Base-by-base conservation (phyloP, 2,329 filamentous ascomycete genomes). In the Fusarium cicatricum region DNA sequence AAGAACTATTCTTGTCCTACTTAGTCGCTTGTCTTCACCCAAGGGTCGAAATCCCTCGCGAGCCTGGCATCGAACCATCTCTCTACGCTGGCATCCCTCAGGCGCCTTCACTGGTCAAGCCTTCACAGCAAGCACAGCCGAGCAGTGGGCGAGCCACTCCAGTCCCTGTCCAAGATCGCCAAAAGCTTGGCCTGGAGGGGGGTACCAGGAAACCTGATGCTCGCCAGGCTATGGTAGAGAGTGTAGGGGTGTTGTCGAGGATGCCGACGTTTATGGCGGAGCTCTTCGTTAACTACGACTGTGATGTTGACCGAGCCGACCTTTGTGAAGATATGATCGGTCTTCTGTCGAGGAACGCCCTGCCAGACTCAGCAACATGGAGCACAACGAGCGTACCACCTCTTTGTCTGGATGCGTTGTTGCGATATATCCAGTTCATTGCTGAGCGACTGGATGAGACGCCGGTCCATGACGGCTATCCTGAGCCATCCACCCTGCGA, bases 371-470 rank as follows among this genome's bases (percentile, higher is more conserved):
- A 9, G 95, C 94, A 6, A 97, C 93, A 6, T 99, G 95, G 95
- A 99, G 96, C 73, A 99, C 95, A 11, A 97, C 94, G 5, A 99
- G 96, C 71, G 96, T 99, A 1, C 95, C 95, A 14, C 95, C 95
- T 1, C 79, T 99, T 3, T 99, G 95, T 69, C 81, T 99, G 17
- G 95, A 99, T 76, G 92, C 95, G 10, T 80, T 99, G 11, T 81
- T 99, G 19, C 89, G 92, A 14, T 98, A 93, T 68, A 86, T 99
- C 29, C 93, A 97, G 70, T 97, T 92, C 63, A 89, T 99, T 62
- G 90, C 92, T 1, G 92, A 97, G 71, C 85, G 95, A 50, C 77
- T 98, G 15, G 85, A 96, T 44, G 85, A 95, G 47, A 79, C 85
- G 21, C 86, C 90, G 1, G 72, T 77, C 2, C 78, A 76, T 11